phyloP scores from a whole-genome alignment of 1,284 basidiomycete genomes.

The Cutaneotrichosporon daszewskae region DNA sequence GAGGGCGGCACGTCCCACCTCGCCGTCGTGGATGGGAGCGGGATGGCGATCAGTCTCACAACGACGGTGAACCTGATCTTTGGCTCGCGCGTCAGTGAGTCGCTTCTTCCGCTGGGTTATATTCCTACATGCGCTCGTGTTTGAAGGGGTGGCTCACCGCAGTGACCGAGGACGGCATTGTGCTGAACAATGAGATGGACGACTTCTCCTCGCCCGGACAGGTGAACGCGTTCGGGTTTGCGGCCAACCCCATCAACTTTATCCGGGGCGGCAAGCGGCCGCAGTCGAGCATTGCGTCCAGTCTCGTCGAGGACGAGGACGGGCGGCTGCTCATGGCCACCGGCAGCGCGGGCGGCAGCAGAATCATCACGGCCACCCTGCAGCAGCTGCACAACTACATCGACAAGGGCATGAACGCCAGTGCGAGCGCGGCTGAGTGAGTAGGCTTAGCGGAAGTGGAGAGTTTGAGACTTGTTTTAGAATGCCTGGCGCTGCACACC shows the following conservation, averaged over 20 bases:
- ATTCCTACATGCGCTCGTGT: not conserved
- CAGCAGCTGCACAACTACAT: slow-evolving; percentile 38
- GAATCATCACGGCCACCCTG: slow-evolving; percentile 49
- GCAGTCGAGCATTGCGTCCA: slow-evolving; percentile 43
- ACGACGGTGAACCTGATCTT: slow-evolving; percentile 49
- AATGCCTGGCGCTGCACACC: no score
- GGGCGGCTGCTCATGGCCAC: slow-evolving; percentile 44
- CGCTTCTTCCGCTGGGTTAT: not conserved
- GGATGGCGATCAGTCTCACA: slow-evolving; percentile 47
- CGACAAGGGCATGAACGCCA: slow-evolving; percentile 33
- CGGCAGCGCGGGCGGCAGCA: slow-evolving; percentile 46
- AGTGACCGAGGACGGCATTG: slow-evolving; percentile 31
- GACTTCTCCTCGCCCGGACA: slow-evolving; percentile 42
- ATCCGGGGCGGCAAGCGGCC: slow-evolving; percentile 46
- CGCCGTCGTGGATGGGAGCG: slow-evolving; percentile 42
- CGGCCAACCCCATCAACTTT: slow-evolving; percentile 44
- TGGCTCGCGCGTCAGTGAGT: slow-evolving; percentile 36
- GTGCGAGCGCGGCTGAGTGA: slow-evolving; percentile 22
- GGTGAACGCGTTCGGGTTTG: slow-evolving; percentile 46
- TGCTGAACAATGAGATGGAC: slow-evolving; percentile 46
- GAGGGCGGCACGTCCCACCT: slow-evolving; percentile 48
- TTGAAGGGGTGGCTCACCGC: not conserved
- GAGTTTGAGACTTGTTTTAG: no score
- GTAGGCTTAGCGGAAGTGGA: no score
- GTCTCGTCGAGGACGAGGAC: slow-evolving; percentile 42